A percentile compares a stretch with the other conserved stretches of the same genome.
phyloP scores from a whole-genome alignment of 306 rosid genomes.

The Trifolium pratense region DNA sequence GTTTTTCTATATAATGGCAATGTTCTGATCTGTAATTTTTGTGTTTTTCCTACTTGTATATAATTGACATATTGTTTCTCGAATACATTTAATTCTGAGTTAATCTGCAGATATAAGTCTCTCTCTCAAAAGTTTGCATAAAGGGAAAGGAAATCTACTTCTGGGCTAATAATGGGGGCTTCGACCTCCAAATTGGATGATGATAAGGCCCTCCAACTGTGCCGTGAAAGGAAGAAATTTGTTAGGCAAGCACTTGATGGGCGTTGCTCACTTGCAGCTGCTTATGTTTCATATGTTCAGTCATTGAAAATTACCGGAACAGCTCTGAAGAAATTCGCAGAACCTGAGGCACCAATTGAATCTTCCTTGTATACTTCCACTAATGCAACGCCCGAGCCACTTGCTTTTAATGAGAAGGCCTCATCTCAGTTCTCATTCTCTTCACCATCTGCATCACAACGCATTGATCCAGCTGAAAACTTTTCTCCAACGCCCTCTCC shows the following conservation, averaged over 20 bases:
- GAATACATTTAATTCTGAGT: slow-evolving; percentile 23
- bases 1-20: not conserved
- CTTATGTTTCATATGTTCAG: slow-evolving; percentile 75
- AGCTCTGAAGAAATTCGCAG: slow-evolving; percentile 68
- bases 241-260: slow-evolving; percentile 91
- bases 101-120: slow-evolving; percentile 48
- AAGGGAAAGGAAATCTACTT: slow-evolving; percentile 36
- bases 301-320: slow-evolving; percentile 71
- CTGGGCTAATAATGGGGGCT: slow-evolving; percentile 69
- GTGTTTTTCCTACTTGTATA: slow-evolving; percentile 11
- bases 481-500: slow-evolving; percentile 78
- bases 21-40: slow-evolving; percentile 2
- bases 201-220: slow-evolving; percentile 78
- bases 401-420: slow-evolving; percentile 65
- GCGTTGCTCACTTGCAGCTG: slow-evolving; percentile 82
- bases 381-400: slow-evolving; percentile 78
- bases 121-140: slow-evolving; percentile 15
- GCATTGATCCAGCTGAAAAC: slow-evolving; percentile 48
- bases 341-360: slow-evolving; percentile 70
- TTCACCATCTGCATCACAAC: slow-evolving; percentile 69
- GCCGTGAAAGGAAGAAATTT: slow-evolving; percentile 85
- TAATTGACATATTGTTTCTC: slow-evolving; percentile 29
- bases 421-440: slow-evolving; percentile 73
- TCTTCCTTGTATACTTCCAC: slow-evolving; percentile 78
- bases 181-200: slow-evolving; percentile 80